Percentiles rank a stretch among this genome's conserved stretches.
Conservation (phyloP, 106 monocot species). For the Dendrobium huoshanense region DNA sequence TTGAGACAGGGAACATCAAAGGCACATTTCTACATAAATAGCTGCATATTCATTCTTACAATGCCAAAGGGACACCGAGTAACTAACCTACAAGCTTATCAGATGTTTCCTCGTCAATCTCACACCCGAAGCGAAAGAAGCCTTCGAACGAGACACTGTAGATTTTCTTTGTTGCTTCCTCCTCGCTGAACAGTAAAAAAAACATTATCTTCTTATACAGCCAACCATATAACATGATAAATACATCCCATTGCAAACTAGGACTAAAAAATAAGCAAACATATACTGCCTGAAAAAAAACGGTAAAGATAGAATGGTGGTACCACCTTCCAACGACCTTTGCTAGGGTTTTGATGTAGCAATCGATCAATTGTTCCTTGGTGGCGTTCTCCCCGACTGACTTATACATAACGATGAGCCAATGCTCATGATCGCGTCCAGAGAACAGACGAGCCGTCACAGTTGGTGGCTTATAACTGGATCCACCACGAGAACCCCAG, state of each 20-base stretch:
- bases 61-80: neutral
- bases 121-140: conserved; percentile 85
- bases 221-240: neutral
- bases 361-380: conserved; percentile 81
- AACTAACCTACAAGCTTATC: conserved; percentile 71
- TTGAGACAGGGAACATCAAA: neutral
- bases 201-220: neutral
- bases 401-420: conserved; percentile 76
- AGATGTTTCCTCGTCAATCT: conserved; percentile 81
- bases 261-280: neutral
- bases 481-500: conserved; percentile 24
- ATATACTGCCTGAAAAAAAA: neutral
- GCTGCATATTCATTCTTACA: neutral
- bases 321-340: conserved; percentile 61
- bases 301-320: too few relatives aligned
- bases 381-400: conserved; percentile 46
- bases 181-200: conserved; percentile 39
- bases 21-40: neutral
- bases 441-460: conserved; percentile 72
- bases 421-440: conserved; percentile 76
- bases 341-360: conserved; percentile 69
- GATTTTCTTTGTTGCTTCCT: conserved; percentile 82
- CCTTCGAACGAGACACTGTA: conserved; percentile 88
- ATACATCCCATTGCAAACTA: neutral
- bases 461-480: conserved; percentile 54